Conservation (phyloP, 1,284 basidiomycete genomes). For the Ustilago lituana region DNA sequence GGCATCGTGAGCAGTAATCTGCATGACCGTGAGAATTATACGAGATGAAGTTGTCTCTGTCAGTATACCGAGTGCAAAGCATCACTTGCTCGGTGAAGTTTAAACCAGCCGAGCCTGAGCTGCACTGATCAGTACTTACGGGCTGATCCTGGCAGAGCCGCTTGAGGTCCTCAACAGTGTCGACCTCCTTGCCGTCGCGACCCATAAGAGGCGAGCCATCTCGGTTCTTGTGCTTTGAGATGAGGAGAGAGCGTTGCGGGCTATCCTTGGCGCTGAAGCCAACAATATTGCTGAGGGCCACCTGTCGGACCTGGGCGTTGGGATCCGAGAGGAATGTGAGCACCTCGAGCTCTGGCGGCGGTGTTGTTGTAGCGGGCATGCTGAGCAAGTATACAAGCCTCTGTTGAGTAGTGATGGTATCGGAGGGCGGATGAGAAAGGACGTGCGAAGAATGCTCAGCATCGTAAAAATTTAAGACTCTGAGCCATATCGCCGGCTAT, state of each 20-base stretch:
- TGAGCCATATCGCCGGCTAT: conserved; percentile 21
- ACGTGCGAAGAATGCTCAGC: conserved; percentile 11
- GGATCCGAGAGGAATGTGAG: conserved; percentile 84
- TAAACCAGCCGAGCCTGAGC: no score
- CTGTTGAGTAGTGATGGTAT: not conserved
- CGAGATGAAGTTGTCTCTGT: no score
- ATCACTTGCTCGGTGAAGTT: no score
- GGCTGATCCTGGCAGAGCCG: conserved; percentile 82
- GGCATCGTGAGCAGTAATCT: conserved; percentile 87
- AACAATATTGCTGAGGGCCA: conserved; percentile 84
- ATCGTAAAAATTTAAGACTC: conserved; percentile 29
- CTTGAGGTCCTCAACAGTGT: conserved; percentile 75
- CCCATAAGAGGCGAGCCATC: conserved; percentile 51
- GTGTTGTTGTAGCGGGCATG: conserved; percentile 35
- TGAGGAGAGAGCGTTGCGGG: conserved; percentile 55
- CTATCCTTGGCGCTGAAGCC: conserved; percentile 58
- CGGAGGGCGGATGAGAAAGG: conserved; percentile 1
- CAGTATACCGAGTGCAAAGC: no score
- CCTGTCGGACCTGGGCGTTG: conserved; percentile 85
- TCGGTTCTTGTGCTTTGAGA: conserved; percentile 52
- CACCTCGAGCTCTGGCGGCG: conserved; percentile 72
- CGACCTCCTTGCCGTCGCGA: conserved; percentile 58
- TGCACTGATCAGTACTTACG: conserved; percentile 1
- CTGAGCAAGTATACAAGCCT: not conserved
- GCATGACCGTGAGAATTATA: no score